These are phyloP conservation scores for Vicia faba DNA, from an alignment of 306 rosid genomes.

Conservation along the genomic window DNA sequence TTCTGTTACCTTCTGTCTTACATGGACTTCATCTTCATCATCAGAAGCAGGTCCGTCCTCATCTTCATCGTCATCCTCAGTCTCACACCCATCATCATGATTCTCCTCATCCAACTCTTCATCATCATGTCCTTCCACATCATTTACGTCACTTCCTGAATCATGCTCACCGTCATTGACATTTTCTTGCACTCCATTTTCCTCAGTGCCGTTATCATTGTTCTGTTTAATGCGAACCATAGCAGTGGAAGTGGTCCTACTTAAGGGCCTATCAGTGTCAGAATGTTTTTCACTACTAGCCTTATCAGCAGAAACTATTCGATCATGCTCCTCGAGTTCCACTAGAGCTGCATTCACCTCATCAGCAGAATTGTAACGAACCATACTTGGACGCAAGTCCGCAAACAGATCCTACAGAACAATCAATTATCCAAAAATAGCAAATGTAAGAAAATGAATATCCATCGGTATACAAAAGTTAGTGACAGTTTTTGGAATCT, in stretches of 20 bases:
- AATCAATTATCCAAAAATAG: conserved; percentile 23
- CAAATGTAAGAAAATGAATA: conserved; percentile 19
- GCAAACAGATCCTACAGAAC: conserved; percentile 84
- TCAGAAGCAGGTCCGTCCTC: conserved; percentile 89
- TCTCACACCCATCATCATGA: conserved; percentile 78
- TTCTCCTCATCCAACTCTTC: conserved; percentile 84
- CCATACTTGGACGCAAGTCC: conserved; percentile 89
- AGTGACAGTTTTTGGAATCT: conserved; percentile 13
- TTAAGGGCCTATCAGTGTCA: conserved; percentile 62
- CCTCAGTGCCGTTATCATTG: conserved; percentile 60
- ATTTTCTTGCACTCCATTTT: conserved; percentile 75
- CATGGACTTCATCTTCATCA: conserved; percentile 94
- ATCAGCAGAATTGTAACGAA: conserved; percentile 75
- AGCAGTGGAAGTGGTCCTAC: conserved; percentile 51
- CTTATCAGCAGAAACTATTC: conserved; percentile 59
- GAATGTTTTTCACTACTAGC: conserved; percentile 70
- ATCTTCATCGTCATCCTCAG: conserved; percentile 77
- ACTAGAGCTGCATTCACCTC: conserved; percentile 84
- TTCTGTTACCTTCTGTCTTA: conserved; percentile 79
- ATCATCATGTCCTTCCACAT: conserved; percentile 76
- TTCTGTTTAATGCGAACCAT: conserved; percentile 59
- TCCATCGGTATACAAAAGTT: background rate
- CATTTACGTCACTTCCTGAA: conserved; percentile 78
- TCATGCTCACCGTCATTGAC: conserved; percentile 75
- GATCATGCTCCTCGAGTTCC: conserved; percentile 89